Evolutionary conservation across 371 early-diverging fungal species (phyloP), one percentile per base, ranked within the genome.

Genomic region (Synchytrium microbalum): DNA sequence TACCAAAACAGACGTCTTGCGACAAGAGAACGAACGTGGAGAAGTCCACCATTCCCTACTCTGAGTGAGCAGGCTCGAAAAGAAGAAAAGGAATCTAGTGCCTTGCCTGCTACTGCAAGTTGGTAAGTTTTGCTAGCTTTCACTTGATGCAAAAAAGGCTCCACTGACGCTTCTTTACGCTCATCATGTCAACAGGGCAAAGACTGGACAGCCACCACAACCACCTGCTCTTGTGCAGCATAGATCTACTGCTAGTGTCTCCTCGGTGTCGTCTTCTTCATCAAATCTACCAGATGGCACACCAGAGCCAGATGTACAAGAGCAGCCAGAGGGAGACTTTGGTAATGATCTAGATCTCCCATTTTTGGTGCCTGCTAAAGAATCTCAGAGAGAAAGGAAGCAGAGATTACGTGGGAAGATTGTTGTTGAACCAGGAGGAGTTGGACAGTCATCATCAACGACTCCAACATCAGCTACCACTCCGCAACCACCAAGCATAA

Each of bases 31-130:
- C 10, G 23, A 31, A 29, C 59, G 14, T 29, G 26, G 59, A 64
- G 67, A 25, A 69, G 65, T 0, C 65, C 67, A 33, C 69, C 75
- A 19, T 68, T 71, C 52, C 68, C 71, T 1, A 32, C 63, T 10
- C 31, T 64, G 5, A 19, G 24, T 13, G 59, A 59, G 16, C 29
- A 54, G 16, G 54, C 14, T 13, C 72, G 62, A 63, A 63, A 70
- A 62, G 75, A 72, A 14, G 75, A 75, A 13, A 72, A 68, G 63
- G 77, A 77, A 59, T 71, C 72, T 61, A 74, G 70, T 58, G 74
- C 73, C 10, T 60, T 80, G 33, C 80, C 80, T 53, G 64, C 78
- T 13, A 75, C 80, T 2, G 80, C 76, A 24, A 77, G 67, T 66
- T 80, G 80, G 80, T 79, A 63, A 24, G 62, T n/a, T 61, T 25